Evolutionary conservation across 139 green algal genomes (phyloP).

Genomic region (Mychonastes homosphaera): DNA sequence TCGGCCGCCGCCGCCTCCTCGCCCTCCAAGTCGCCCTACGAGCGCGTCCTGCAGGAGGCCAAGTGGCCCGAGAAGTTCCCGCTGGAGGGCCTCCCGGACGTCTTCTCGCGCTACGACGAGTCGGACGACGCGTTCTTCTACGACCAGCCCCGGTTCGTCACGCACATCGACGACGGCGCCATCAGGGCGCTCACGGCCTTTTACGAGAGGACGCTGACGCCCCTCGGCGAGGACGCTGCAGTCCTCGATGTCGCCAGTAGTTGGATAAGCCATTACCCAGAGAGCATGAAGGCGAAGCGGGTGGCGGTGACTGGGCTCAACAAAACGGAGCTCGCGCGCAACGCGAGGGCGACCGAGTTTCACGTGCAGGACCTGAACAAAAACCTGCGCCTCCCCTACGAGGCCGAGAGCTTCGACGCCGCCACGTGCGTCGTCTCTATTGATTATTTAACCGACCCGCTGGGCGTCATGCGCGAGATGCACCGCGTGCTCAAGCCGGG

Average conservation of each 20-base stretch:
- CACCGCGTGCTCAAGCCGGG: constrained; percentile 74
- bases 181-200: constrained; percentile 76
- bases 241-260: constrained; percentile 77
- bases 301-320: constrained; percentile 55
- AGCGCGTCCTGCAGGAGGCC: constrained; percentile 57
- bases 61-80: constrained; percentile 65
- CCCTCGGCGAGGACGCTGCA: constrained; percentile 23
- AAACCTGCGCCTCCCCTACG: constrained; percentile 64
- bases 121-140: constrained; percentile 60
- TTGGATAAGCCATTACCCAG: constrained; percentile 76
- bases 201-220: not conserved
- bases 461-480: constrained; percentile 71
- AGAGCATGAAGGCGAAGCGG: not conserved
- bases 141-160: constrained; percentile 73
- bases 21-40: too few relatives aligned
- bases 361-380: constrained; percentile 65
- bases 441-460: constrained; percentile 59
- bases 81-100: constrained; percentile 44
- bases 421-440: constrained; percentile 63
- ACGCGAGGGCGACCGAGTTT: constrained; percentile 55
- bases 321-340: constrained; percentile 58
- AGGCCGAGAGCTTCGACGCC: constrained; percentile 62
- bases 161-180: constrained; percentile 89
- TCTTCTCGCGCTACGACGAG: constrained; percentile 67
- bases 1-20: too few relatives aligned